A percentile compares a stretch with the other conserved stretches of the same genome.
phyloP scores from a whole-genome alignment of 176 grass and related monocot species.

The Juncus effusus region DNA sequence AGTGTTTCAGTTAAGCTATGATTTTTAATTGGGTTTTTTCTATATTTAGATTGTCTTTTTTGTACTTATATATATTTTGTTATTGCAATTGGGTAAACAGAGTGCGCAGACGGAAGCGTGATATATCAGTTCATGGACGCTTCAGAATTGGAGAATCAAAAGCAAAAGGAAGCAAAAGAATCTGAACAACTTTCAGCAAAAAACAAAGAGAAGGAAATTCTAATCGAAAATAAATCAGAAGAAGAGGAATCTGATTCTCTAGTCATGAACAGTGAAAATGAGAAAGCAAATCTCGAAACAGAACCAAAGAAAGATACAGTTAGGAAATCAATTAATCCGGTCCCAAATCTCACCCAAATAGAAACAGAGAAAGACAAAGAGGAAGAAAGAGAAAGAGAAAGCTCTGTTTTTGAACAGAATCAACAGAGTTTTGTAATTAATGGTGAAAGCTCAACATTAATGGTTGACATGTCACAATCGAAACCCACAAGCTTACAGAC shows the following conservation, averaged over 20 bases:
- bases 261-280: neutral
- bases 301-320: constrained; percentile 17
- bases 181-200: neutral
- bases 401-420: neutral
- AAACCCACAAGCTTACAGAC: neutral
- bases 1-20: neutral
- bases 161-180: neutral
- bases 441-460: constrained; percentile 16
- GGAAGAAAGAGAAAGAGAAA: constrained; percentile 8
- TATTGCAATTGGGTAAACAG: constrained; percentile 34
- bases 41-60: too few relatives aligned
- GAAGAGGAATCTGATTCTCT: constrained; percentile 3
- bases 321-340: constrained; percentile 6
- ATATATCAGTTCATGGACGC: constrained; percentile 51
- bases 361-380: neutral
- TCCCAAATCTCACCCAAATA: constrained; percentile 5
- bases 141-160: constrained; percentile 27
- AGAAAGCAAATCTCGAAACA: neutral
- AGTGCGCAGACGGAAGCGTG: constrained; percentile 66
- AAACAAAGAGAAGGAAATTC: constrained; percentile 10
- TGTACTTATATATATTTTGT: constrained; percentile 9
- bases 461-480: constrained; percentile 39
- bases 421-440: neutral
- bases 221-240: neutral
- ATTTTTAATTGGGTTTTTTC: too few relatives aligned